Base-by-base conservation (phyloP, 805 yeast species). In the Lipomyces yamadae region DNA sequence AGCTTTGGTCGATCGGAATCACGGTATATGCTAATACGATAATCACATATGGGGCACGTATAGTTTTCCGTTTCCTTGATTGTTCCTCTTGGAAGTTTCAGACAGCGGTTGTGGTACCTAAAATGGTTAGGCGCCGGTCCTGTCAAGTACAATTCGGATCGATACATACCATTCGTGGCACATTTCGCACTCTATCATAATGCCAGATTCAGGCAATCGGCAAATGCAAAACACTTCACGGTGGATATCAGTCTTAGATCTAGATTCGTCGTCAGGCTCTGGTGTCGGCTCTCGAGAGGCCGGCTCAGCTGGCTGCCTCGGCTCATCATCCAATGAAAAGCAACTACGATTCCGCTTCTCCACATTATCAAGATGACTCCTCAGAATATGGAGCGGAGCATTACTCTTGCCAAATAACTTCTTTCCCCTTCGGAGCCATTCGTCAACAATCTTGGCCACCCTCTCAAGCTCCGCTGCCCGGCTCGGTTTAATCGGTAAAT, bases 101-200 rank as follows among this genome's bases (percentile, higher is more conserved):
- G 92, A 81, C 98, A 92, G 76, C 82, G 89, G 1, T 95, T 96
- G 75, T 92, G 98, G 75, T 68, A 66, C 67, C 67, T 64, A 30
- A 15, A 8, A 35, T 7, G 15, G 45, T 61, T 64, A 57, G 67
- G 48, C 45, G 24, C 35, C 13, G 18, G 8, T 18, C 15, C 18
- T 4, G 4, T 5, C 30, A n/a, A 18, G 4, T 3, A 3, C 35
- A 56, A 0, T 8, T 15, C 4, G 18, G 15, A 11, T 34, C 42
- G 3, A 53, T 33, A 42, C 65, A 18, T 91, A 97, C 97, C 97
- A 92, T 8, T 88, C 96, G 11, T 90, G 86, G 77, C 98, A 92
- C 66, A 83, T 82, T 72, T 92, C 97, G 81, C 98, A 92, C 76
- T 92, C 96, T 59, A 93, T 87, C 37, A 96, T 91, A 74, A 89